A percentile compares a stretch with the other conserved stretches of the same genome.
phyloP scores from a whole-genome alignment of 768 basidiomycete genomes.

The Collybiopsis luxurians region DNA sequence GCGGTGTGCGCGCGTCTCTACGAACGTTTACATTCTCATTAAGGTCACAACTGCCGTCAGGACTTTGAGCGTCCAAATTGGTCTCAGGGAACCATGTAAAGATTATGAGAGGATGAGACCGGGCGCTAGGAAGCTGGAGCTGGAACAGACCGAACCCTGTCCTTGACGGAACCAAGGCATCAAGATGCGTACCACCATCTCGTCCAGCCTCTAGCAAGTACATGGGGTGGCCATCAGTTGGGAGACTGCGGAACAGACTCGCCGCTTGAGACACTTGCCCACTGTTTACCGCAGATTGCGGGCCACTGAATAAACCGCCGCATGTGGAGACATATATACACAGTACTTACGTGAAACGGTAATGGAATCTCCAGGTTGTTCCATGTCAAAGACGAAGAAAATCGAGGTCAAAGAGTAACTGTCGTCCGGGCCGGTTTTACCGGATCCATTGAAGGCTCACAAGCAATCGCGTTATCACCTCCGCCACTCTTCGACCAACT shows the following conservation, averaged over 20 bases:
- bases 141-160: slow-evolving; percentile 37
- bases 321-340: too few relatives aligned
- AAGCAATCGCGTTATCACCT: too few relatives aligned
- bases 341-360: background rate
- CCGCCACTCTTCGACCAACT: too few relatives aligned
- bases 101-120: background rate
- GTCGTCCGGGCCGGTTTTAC: too few relatives aligned
- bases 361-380: slow-evolving; percentile 46
- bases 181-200: slow-evolving; percentile 46
- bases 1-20: slow-evolving; percentile 41
- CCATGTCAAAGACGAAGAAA: too few relatives aligned
- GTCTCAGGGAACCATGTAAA: slow-evolving; percentile 38
- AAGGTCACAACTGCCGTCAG: slow-evolving; percentile 41
- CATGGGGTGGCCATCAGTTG: too few relatives aligned
- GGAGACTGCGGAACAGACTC: slow-evolving; percentile 5
- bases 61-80: slow-evolving; percentile 40
- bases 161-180: slow-evolving; percentile 45
- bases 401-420: too few relatives aligned
- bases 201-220: slow-evolving; percentile 38
- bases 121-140: background rate
- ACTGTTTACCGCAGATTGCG: slow-evolving; percentile 32
- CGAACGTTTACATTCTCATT: slow-evolving; percentile 45
- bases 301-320: slow-evolving; percentile 33
- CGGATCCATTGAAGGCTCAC: too few relatives aligned
- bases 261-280: slow-evolving; percentile 32